A percentile compares a stretch with the other conserved stretches of the same genome.
Conservation (phyloP, 1,284 basidiomycete species). For the Malassezia brasiliensis region DNA sequence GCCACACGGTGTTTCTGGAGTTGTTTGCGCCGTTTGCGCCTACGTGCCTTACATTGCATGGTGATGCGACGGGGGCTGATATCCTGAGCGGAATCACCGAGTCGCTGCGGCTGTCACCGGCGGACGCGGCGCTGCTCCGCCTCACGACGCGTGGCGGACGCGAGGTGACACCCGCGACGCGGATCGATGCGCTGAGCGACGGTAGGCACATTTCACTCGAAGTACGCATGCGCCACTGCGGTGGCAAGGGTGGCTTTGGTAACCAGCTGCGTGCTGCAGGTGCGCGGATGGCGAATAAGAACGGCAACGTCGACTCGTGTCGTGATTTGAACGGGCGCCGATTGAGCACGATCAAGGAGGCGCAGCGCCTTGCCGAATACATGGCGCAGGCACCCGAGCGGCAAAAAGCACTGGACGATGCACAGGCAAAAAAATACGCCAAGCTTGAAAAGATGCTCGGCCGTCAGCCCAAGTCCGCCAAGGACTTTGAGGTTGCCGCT, state of each 20-base stretch:
- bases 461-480: slow-evolving; percentile 28
- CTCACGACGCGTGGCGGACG: slow-evolving; percentile 9
- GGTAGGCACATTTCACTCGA: slow-evolving; percentile 19
- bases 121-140: neutral
- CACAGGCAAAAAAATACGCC: slow-evolving; percentile 67
- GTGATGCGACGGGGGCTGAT: neutral
- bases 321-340: slow-evolving; percentile 81
- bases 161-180: neutral
- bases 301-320: slow-evolving; percentile 79
- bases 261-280: slow-evolving; percentile 90
- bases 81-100: neutral
- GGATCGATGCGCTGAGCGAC: neutral
- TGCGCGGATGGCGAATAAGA: slow-evolving; percentile 71
- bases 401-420: slow-evolving; percentile 57
- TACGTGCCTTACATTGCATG: neutral
- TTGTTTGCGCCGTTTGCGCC: neutral
- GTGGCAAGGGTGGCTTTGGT: slow-evolving; percentile 96
- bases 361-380: slow-evolving; percentile 83
- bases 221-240: slow-evolving; percentile 51
- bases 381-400: slow-evolving; percentile 75
- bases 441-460: slow-evolving; percentile 60
- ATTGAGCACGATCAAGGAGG: slow-evolving; percentile 88
- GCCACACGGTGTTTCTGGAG: neutral
- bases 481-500: slow-evolving; percentile 47
- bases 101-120: neutral